Percentiles rank a stretch among this genome's conserved stretches.
phyloP scores from a whole-genome alignment of 2,329 filamentous ascomycete species.

The Hypocreales sp. region DNA sequence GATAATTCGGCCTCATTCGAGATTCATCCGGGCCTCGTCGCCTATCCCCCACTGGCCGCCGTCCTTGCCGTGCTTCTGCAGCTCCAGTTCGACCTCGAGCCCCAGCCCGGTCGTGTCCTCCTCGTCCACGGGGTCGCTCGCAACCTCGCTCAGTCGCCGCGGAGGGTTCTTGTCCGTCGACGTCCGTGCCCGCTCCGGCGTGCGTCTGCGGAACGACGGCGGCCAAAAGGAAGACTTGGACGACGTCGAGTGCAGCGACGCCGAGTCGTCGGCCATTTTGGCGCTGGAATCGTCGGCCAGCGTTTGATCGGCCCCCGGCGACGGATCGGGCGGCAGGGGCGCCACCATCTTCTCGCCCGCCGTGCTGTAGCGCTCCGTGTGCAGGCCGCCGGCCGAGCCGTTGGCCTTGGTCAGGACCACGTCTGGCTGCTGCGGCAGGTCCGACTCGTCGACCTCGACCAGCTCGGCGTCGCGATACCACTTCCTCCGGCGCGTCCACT shows the following conservation, averaged over 20 bases:
- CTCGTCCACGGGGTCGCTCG: constrained; percentile 26
- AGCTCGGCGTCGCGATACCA: constrained; percentile 96
- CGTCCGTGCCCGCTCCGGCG: constrained; percentile 17
- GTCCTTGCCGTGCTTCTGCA: constrained; percentile 36
- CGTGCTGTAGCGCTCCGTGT: constrained; percentile 17
- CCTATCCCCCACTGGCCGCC: constrained; percentile 61
- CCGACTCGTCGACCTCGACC: constrained; percentile 47
- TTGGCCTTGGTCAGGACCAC: constrained; percentile 14
- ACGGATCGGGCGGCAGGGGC: constrained; percentile 9
- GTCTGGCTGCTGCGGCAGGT: no score
- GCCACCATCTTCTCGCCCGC: constrained; percentile 21
- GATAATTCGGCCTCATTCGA: no score
- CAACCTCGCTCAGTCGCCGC: constrained; percentile 25
- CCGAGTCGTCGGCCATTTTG: constrained; percentile 23
- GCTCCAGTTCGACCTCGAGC: constrained; percentile 31
- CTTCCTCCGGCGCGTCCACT: constrained; percentile 84
- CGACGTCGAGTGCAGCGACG: constrained; percentile 31
- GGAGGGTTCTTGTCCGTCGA: constrained; percentile 18
- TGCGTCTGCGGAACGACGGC: constrained; percentile 22
- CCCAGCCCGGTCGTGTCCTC: constrained; percentile 26
- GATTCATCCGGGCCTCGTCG: constrained; percentile 70
- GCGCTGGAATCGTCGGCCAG: constrained; percentile 12
- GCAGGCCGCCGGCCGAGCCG: constrained; percentile 8
- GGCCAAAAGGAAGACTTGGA: constrained; percentile 29
- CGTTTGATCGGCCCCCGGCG: constrained; percentile 7